phyloP scores from a whole-genome alignment of 768 basidiomycete genomes.

The Rhodotorula taiwanensis region DNA sequence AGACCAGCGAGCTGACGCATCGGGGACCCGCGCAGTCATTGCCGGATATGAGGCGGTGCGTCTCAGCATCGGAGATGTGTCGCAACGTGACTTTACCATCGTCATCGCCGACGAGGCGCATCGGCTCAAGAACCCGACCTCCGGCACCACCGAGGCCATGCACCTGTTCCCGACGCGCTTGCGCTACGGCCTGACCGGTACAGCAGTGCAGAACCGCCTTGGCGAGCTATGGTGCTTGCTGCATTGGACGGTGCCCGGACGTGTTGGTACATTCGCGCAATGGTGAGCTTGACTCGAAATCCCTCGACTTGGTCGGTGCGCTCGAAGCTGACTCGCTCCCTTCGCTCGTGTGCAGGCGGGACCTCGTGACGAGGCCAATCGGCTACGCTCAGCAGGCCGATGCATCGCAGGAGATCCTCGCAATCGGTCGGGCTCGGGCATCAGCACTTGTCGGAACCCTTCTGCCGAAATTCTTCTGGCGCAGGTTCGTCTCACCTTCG shows the following conservation, averaged over 20 bases:
- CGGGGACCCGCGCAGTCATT: slow-evolving; percentile 69
- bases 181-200: slow-evolving; percentile 74
- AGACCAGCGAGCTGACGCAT: too few species aligned
- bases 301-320: too few species aligned
- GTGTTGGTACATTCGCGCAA: slow-evolving; percentile 62
- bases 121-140: slow-evolving; percentile 68
- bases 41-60: slow-evolving; percentile 71
- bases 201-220: slow-evolving; percentile 79
- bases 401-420: slow-evolving; percentile 59
- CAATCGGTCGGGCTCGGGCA: slow-evolving; percentile 55
- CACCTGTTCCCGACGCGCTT: slow-evolving; percentile 59
- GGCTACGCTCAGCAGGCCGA: slow-evolving; percentile 60
- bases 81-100: slow-evolving; percentile 56
- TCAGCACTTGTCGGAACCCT: slow-evolving; percentile 58
- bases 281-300: too few species aligned
- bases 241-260: slow-evolving; percentile 82
- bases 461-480: slow-evolving; percentile 72
- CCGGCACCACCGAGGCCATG: slow-evolving; percentile 62
- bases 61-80: slow-evolving; percentile 61
- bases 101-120: slow-evolving; percentile 86
- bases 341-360: slow-evolving; percentile 5
- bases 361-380: slow-evolving; percentile 51
- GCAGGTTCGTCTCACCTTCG: slow-evolving; percentile 56
- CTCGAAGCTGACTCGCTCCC: too few species aligned
- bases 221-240: slow-evolving; percentile 86